Evolutionary conservation across 1,284 basidiomycete genomes (phyloP), one percentile per base, ranked within the genome.

Genomic region (Apiotrichum brassicae): DNA sequence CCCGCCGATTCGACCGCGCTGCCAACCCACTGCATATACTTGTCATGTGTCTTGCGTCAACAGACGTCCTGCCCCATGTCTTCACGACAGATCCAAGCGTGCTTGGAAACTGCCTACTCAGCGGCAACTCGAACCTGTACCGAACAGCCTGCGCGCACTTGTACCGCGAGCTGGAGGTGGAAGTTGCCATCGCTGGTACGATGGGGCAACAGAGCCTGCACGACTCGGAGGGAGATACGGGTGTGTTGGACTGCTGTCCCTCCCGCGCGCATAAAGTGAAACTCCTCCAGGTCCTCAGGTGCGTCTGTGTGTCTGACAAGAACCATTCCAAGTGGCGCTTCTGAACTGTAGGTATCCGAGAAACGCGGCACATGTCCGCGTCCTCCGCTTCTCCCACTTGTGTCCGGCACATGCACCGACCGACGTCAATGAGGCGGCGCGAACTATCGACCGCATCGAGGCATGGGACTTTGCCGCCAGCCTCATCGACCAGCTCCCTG

Each of bases 61-160:
- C 51, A 56, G 54, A 37, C 18, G 46, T 40, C 16, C 51, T 56
- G 23, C 37, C 54, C 6, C 48, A 42, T 36, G 26, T 56, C 34
- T 35, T 56, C 30, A 14, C 26, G 3, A 30, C 25, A 1, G 26
- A 39, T 34, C 45, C 45, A 9, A 28, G 22, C 16, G 22, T 25
- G 4, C 39, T 43, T 3, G 20, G 16, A 11, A 1, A 36, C 11
- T 37, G 53, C 13, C 45, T 56, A 12, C n/a, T 30, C n/a, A 43
- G 42, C 34, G 42, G 44, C 19, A 53, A 46, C 45, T 33, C n/a
- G 24, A 38, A 38, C 4, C 18, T 44, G 4, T 39, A 44, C 46
- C n/a, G 25, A 11, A 22, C 40, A 9, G 45, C 48, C 11, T 34
- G 33, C 13, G n/a, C 22, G 1, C 24, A 41, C 5, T 38, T 44